Percentiles rank a stretch among this genome's conserved stretches.
These are phyloP conservation scores for Globomyces sp. DNA, from an alignment of 371 early-diverging fungal species.

Conservation along the genomic window DNA sequence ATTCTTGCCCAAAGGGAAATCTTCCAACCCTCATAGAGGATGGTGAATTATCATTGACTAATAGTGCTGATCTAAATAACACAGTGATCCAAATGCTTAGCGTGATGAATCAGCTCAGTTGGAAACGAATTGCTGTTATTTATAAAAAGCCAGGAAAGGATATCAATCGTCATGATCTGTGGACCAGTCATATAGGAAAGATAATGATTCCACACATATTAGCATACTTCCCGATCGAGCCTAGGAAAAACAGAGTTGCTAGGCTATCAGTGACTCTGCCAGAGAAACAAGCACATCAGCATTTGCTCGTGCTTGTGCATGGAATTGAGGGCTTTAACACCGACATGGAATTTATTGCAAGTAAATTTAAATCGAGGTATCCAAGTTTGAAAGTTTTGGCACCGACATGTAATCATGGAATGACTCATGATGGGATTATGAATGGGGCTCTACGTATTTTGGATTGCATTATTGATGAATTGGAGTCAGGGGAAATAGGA, in stretches of 20 bases:
- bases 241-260: background rate
- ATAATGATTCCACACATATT: background rate
- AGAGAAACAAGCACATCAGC: background rate
- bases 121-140: constrained; percentile 7
- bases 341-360: constrained; percentile 12
- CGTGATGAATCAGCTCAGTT: background rate
- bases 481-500: background rate
- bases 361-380: background rate
- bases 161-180: background rate
- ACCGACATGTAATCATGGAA: constrained; percentile 15
- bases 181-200: background rate
- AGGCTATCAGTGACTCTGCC: background rate
- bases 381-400: constrained; percentile 6
- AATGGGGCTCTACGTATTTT: constrained; percentile 4
- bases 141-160: background rate
- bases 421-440: constrained; percentile 9
- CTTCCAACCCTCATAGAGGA: background rate
- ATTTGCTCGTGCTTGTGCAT: constrained; percentile 12
- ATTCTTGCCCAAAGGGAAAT: background rate
- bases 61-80: constrained; percentile 1
- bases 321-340: constrained; percentile 16
- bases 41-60: background rate
- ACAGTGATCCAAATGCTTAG: background rate
- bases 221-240: background rate
- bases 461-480: background rate